Base-by-base conservation (phyloP, 306 rosid species). In the Gynostemma pentaphyllum region DNA sequence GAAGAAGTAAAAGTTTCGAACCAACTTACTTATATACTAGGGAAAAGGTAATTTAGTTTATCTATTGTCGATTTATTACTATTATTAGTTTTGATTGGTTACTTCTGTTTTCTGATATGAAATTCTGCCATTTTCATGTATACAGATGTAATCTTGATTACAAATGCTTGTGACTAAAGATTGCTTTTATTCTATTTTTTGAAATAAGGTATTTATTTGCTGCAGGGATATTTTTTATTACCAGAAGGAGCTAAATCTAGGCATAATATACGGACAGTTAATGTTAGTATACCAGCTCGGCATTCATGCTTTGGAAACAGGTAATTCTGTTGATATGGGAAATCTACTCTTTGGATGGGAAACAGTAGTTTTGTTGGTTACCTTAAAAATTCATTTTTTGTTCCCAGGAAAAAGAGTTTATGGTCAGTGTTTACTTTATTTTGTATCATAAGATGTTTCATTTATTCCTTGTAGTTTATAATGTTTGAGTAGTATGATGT, bases 281-380 rank as follows among this genome's bases (percentile, higher is more conserved):
- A 94, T 77, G 77, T 94, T 24, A 94, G 94, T 81, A 78, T 94
- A 71, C 85, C 97, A 68, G 97, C 95, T 50, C 83, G 85, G 75
- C 97, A 94, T 78, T 75, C 94, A 68, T 94, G 99, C 85, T 86
- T 94, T 70, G 99, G 99, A 64, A 94, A 94, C 85, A 94, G 90
- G 99, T 94, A 70, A 53, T 9, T 56, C 18, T 61, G 56, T 45
- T 22, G 50, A 68, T 3, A 7, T 6, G 45, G 32, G 37, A 36
- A 42, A 57, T 57, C 64, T 54, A 54, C 23, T 54, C 21, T 11
- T 59, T 41, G 51, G 23, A 23, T 23, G 50, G 39, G 37, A 50
- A 19, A 19, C 3, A 10, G 32, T 34, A 36, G 32, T 23, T 34
- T 34, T 11, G 45, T 34, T 60, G 64, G 41, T 37, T 21, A 13